Evolutionary conservation across 2,329 filamentous ascomycete species (phyloP).

Genomic region (Xylariaceae sp.): DNA sequence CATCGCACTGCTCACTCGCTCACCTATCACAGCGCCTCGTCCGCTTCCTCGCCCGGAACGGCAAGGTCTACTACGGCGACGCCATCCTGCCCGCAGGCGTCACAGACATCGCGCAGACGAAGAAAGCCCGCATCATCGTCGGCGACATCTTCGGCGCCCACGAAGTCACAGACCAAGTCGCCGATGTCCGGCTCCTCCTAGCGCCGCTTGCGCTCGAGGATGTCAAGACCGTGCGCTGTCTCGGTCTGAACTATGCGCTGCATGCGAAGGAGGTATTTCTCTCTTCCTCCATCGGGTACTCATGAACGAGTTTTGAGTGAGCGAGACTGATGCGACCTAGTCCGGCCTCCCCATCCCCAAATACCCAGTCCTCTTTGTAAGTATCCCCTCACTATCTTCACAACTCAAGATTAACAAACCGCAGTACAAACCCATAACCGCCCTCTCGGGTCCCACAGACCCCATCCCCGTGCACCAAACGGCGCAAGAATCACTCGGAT

Average conservation of each 20-base stretch:
- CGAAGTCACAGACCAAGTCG: slow-evolving; percentile 57
- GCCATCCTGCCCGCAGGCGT: slow-evolving; percentile 60
- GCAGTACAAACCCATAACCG: slow-evolving; percentile 62
- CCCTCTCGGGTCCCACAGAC: slow-evolving; percentile 59
- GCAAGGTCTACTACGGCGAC: slow-evolving; percentile 67
- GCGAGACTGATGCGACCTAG: slow-evolving; percentile 26
- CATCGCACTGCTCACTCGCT: slow-evolving; percentile 1
- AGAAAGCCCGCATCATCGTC: slow-evolving; percentile 55
- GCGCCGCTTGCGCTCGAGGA: slow-evolving; percentile 58
- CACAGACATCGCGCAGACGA: slow-evolving; percentile 56
- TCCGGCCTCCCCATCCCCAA: slow-evolving; percentile 63
- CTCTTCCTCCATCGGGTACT: neutral
- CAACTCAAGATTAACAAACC: neutral
- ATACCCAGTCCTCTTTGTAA: slow-evolving; percentile 66
- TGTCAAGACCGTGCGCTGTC: slow-evolving; percentile 61
- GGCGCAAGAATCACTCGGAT: slow-evolving; percentile 59
- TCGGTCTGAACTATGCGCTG: slow-evolving; percentile 67
- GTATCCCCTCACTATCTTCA: slow-evolving; percentile 21
- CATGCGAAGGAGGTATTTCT: slow-evolving; percentile 58
- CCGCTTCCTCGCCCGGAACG: slow-evolving; percentile 67
- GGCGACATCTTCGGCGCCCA: slow-evolving; percentile 63
- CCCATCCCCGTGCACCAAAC: slow-evolving; percentile 60
- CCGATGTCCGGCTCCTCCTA: slow-evolving; percentile 52
- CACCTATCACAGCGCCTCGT: slow-evolving; percentile 54
- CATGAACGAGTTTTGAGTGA: no score